Evolutionary conservation across 2,329 filamentous ascomycete genomes (phyloP).

Genomic region (Fusarium chaquense): DNA sequence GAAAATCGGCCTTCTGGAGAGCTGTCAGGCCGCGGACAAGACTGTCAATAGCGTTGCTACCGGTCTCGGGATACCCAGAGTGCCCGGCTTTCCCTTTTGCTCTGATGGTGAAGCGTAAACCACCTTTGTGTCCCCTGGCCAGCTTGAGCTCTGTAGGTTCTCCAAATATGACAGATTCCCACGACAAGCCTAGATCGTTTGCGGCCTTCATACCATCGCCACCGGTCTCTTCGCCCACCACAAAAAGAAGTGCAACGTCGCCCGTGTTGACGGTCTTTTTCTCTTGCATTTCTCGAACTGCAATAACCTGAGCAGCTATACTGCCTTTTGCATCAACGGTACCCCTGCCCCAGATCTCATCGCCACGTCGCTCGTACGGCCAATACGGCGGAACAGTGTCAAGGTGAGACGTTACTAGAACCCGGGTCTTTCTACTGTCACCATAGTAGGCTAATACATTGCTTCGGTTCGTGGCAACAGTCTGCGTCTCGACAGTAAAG

Average conservation of each 20-base stretch:
- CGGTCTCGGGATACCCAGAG: slow-evolving; percentile 13
- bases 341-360: slow-evolving; percentile 18
- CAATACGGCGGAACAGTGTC: slow-evolving; percentile 16
- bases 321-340: slow-evolving; percentile 13
- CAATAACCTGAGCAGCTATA: neutral
- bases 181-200: slow-evolving; percentile 2
- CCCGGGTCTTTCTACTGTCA: neutral
- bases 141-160: slow-evolving; percentile 20
- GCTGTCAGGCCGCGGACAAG: neutral
- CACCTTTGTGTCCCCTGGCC: slow-evolving; percentile 4
- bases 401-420: slow-evolving; percentile 13
- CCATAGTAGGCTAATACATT: slow-evolving; percentile 12
- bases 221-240: neutral
- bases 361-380: slow-evolving; percentile 6
- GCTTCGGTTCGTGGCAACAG: neutral
- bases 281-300: neutral
- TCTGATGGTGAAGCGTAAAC: neutral
- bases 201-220: neutral
- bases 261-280: accelerated
- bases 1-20: neutral
- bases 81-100: slow-evolving; percentile 4
- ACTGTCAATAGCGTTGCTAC: slow-evolving; percentile 15
- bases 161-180: slow-evolving; percentile 15
- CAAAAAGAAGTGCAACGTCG: slow-evolving; percentile 4
- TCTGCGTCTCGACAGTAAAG: neutral